phyloP scores from a whole-genome alignment of 805 yeast species.

The Candida multigemmis region DNA sequence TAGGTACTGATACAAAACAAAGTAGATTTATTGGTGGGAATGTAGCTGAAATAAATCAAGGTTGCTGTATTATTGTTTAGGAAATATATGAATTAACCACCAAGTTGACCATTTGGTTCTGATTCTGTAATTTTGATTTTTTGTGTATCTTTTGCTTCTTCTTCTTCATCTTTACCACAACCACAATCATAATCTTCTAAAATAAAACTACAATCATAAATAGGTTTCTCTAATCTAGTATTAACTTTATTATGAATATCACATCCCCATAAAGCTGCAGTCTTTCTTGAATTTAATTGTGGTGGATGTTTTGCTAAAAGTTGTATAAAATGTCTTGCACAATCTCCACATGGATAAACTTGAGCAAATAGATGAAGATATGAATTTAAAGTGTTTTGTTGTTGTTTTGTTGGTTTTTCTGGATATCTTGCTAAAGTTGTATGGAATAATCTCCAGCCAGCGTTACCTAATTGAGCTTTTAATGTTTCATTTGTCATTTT shows the following conservation, averaged over 20 bases:
- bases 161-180: slow-evolving; percentile 70
- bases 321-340: slow-evolving; percentile 83
- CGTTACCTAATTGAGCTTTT: slow-evolving; percentile 78
- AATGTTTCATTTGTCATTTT: slow-evolving; percentile 82
- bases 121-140: slow-evolving; percentile 38
- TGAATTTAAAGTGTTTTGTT: slow-evolving; percentile 50
- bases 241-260: slow-evolving; percentile 85
- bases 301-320: slow-evolving; percentile 72
- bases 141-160: slow-evolving; percentile 36
- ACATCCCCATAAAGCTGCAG: slow-evolving; percentile 96
- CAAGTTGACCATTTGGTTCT: slow-evolving; percentile 36
- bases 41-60: slow-evolving; percentile 3
- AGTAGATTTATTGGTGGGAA: slow-evolving; percentile 2
- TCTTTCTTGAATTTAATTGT: slow-evolving; percentile 63
- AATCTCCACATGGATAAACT: slow-evolving; percentile 95
- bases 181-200: slow-evolving; percentile 95
- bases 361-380: slow-evolving; percentile 75
- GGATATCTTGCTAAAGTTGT: slow-evolving; percentile 91
- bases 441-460: slow-evolving; percentile 87
- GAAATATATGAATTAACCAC: slow-evolving; percentile 16
- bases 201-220: slow-evolving; percentile 78
- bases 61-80: slow-evolving; percentile 25
- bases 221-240: slow-evolving; percentile 53
- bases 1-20: slow-evolving; percentile 20
- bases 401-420: slow-evolving; percentile 59